Evolutionary conservation across 139 green algal species (phyloP).

Genomic region (Micractinium conductrix): DNA sequence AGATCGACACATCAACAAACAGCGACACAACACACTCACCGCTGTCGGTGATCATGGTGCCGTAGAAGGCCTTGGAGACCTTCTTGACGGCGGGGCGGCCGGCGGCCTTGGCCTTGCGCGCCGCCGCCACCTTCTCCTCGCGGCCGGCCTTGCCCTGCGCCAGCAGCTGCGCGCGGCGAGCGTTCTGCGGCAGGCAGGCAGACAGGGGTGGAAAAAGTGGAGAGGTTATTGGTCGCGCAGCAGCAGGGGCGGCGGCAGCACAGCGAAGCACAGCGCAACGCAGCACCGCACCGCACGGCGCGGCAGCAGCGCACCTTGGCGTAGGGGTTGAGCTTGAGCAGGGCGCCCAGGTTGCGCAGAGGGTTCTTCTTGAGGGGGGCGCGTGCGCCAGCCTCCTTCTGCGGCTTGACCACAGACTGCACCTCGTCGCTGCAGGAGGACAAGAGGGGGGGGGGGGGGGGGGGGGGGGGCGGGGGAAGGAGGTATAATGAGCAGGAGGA

Average conservation of each 20-base stretch:
- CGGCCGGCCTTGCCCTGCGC: slow-evolving; percentile 57
- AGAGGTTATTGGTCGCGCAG: background rate
- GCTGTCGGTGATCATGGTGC: slow-evolving; percentile 73
- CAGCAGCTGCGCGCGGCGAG: slow-evolving; percentile 71
- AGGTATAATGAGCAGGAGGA: too few species aligned
- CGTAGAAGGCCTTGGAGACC: slow-evolving; percentile 79
- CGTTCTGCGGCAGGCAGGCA: slow-evolving; percentile 29
- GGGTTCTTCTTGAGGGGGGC: slow-evolving; percentile 97
- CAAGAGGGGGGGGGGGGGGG: too few species aligned
- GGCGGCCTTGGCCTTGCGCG: slow-evolving; percentile 51
- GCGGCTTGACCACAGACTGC: slow-evolving; percentile 4
- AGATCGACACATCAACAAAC: too few species aligned
- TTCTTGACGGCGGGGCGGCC: slow-evolving; percentile 36
- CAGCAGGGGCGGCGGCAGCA: background rate
- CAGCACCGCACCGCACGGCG: too few species aligned
- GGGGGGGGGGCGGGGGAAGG: too few species aligned
- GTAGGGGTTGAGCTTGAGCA: slow-evolving; percentile 99
- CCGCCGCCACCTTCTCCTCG: slow-evolving; percentile 54
- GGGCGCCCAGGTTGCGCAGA: slow-evolving; percentile 94
- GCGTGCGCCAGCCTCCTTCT: slow-evolving; percentile 64
- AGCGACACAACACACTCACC: background rate
- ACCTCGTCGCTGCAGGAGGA: background rate
- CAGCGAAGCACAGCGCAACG: too few species aligned
- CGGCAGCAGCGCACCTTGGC: slow-evolving; percentile 64
- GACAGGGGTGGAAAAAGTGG: background rate